These are phyloP conservation scores for Aureobasidium lini DNA, from an alignment of 2,329 filamentous ascomycete species.

Conservation along the genomic window DNA sequence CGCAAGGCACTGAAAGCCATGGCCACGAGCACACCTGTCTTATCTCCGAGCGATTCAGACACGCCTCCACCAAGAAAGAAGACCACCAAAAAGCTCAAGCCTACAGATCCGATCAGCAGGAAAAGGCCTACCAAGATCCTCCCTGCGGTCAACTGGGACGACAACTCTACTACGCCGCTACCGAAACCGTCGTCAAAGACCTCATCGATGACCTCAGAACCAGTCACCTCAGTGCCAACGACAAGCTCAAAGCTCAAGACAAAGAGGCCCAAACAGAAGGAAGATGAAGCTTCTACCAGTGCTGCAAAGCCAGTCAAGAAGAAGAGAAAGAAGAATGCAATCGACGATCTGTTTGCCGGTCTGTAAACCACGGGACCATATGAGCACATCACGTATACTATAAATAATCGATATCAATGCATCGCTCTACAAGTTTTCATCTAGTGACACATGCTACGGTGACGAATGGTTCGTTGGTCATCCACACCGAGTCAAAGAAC, in stretches of 20 bases:
- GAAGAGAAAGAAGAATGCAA: slow-evolving; percentile 54
- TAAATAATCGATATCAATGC: too few relatives aligned
- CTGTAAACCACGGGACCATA: slow-evolving; percentile 25
- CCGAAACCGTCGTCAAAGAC: neutral
- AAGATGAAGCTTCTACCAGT: neutral
- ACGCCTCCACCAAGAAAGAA: neutral
- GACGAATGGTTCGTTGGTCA: too few relatives aligned
- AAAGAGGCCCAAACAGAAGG: slow-evolving; percentile 17
- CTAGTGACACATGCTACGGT: too few relatives aligned
- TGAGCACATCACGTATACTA: too few relatives aligned
- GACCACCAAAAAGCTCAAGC: slow-evolving; percentile 1
- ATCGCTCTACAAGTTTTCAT: too few relatives aligned
- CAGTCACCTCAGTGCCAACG: neutral
- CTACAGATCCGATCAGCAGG: neutral
- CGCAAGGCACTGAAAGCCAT: slow-evolving; percentile 3
- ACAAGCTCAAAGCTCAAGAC: slow-evolving; percentile 19
- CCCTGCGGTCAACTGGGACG: slow-evolving; percentile 3
- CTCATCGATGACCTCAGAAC: neutral
- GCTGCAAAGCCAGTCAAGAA: slow-evolving; percentile 34
- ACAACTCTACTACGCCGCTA: neutral
- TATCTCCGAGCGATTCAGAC: neutral
- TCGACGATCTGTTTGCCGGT: slow-evolving; percentile 65
- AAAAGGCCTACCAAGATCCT: neutral
- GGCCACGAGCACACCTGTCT: neutral
- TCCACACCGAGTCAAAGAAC: too few relatives aligned